These are phyloP conservation scores for Entomortierella lignicola DNA, from an alignment of 192 early-diverging fungal genomes.

Conservation along the genomic window DNA sequence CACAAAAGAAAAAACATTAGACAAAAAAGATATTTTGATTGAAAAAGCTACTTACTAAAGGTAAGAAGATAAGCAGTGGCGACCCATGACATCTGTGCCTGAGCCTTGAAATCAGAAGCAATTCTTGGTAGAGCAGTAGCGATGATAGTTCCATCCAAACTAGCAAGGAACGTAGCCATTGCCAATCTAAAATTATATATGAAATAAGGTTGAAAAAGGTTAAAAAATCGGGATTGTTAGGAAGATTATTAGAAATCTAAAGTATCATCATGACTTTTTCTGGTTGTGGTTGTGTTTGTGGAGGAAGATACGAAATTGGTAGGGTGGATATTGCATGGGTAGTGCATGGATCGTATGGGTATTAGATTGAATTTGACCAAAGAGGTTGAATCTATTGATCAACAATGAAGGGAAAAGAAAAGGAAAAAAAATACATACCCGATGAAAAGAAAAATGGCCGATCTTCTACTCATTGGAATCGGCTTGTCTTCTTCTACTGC, in stretches of 20 bases:
- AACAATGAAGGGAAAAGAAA: neutral
- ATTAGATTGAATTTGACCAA: too few relatives aligned
- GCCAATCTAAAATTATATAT: slow-evolving; percentile 23
- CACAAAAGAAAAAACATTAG: too few relatives aligned
- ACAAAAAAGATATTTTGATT: neutral
- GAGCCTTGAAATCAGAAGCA: slow-evolving; percentile 65
- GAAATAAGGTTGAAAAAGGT: too few relatives aligned
- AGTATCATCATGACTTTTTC: too few relatives aligned
- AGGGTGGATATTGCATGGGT: too few relatives aligned
- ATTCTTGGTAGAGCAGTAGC: slow-evolving; percentile 69
- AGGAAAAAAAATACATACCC: slow-evolving; percentile 10
- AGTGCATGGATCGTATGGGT: too few relatives aligned
- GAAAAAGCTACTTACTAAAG: slow-evolving; percentile 10
- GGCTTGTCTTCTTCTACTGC: too few relatives aligned
- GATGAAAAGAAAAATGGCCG: slow-evolving; percentile 30
- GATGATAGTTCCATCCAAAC: slow-evolving; percentile 72
- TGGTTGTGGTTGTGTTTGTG: too few relatives aligned
- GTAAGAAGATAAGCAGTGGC: slow-evolving; percentile 78
- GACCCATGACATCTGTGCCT: slow-evolving; percentile 79
- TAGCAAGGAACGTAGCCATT: slow-evolving; percentile 67
- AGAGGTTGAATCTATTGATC: too few relatives aligned
- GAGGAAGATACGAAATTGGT: too few relatives aligned
- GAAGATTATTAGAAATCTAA: too few relatives aligned
- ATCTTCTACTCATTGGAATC: slow-evolving; percentile 8
- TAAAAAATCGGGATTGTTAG: too few relatives aligned